Evolutionary conservation across 108 stramenopile species (phyloP), one percentile per base, ranked within the genome.

Genomic region (Fragilariopsis cylindrus): DNA sequence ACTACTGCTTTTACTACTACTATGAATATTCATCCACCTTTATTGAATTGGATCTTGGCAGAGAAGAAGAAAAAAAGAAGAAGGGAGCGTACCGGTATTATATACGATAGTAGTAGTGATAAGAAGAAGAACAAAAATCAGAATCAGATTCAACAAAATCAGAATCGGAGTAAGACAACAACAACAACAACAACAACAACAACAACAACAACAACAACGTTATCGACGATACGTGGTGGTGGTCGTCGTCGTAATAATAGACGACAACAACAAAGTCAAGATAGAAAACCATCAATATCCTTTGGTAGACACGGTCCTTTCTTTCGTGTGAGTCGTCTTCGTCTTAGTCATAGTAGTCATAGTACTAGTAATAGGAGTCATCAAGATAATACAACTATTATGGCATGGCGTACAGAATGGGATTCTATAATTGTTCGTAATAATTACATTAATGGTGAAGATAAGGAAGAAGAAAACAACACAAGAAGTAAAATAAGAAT

Each of bases 261-360:
- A 21, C 21, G 1, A n/a, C 12, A 2, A 15, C 13, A 53, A 12
- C 52, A n/a, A 53, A 12, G 52, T 53, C 30, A 30, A 2, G 30
- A 0, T 30, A 2, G 30, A 30, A 30, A 30, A 30, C 1, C 1
- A 30, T 30, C 30, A 30, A 30, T 53, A 15, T n/a, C 52, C 15
- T 71, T 44, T 56, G 57, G 70, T 71, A 71, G 44, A 44, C 70
- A 71, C 46, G 70, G 70, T 13, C 70, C 44, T 0, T 71, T 71
- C 56, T 71, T 71, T 57, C 70, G 70, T 11, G 50, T 30, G 15
- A 57, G 56, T 42, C 54, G 70, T 9, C 70, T 30, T 6, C 0
- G 41, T 7, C 47, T 0, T 21, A 0, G 65, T n/a, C 47, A 69
- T 11, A 13, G 1, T 18, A 60, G 1, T 60, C 11, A 60, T 21